phyloP scores from a whole-genome alignment of 768 basidiomycete species.

The Phaeolepiota aurea region DNA sequence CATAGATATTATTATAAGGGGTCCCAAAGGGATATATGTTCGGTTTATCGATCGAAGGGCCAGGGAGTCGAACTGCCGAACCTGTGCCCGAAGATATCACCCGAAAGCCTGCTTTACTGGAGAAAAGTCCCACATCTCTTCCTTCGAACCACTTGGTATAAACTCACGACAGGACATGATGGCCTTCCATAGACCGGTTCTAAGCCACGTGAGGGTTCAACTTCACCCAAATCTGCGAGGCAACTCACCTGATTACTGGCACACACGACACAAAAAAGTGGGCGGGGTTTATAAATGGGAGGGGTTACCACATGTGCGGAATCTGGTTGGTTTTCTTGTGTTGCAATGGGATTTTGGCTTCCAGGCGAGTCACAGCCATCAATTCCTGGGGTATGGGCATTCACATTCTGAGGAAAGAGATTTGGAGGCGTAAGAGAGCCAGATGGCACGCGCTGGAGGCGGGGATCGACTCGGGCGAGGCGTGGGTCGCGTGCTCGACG shows the following conservation, averaged over 20 bases:
- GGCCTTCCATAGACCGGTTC: constrained; percentile 99
- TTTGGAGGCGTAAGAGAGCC: constrained; percentile 19
- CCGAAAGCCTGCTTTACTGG: constrained; percentile 82
- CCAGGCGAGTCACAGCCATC: not conserved
- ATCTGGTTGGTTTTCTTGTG: constrained; percentile 3
- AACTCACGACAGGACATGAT: constrained; percentile 80
- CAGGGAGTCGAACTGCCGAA: constrained; percentile 92
- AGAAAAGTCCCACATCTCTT: constrained; percentile 8
- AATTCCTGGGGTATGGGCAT: not conserved
- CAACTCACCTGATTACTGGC: constrained; percentile 91
- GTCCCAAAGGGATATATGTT: constrained; percentile 97
- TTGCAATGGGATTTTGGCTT: too few relatives aligned
- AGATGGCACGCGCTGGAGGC: constrained; percentile 41
- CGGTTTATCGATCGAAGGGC: constrained; percentile 93
- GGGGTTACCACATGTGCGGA: constrained; percentile 4
- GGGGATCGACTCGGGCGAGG: constrained; percentile 62
- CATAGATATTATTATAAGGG: constrained; percentile 92
- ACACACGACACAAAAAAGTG: constrained; percentile 95
- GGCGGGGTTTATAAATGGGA: constrained; percentile 51
- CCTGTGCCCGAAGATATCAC: constrained; percentile 96
- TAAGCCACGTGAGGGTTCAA: constrained; percentile 20
- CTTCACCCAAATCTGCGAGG: constrained; percentile 3
- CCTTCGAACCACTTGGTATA: not conserved
- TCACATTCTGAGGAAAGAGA: not conserved
- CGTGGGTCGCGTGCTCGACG: constrained; percentile 76